These are phyloP conservation scores for Agarophyton chilense DNA, from an alignment of 23 red algal species.

Conservation along the genomic window DNA sequence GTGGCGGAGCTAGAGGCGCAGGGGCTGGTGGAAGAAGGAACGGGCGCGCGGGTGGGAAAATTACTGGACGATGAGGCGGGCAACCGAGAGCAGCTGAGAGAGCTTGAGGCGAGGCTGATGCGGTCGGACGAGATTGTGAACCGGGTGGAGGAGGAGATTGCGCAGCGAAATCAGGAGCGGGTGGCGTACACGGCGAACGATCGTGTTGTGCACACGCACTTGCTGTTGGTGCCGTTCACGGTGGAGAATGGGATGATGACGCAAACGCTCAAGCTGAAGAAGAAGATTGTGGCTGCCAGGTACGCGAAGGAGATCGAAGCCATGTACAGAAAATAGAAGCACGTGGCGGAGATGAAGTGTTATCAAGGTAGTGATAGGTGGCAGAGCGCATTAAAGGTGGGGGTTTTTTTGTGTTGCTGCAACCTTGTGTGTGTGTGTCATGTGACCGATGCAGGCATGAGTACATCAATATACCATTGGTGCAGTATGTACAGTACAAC, in stretches of 20 bases:
- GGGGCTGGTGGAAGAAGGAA: constrained; percentile 27
- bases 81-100: constrained; percentile 24
- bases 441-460: too few species aligned
- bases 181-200: constrained; percentile 58
- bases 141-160: constrained; percentile 62
- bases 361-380: too few species aligned
- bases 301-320: constrained; percentile 71
- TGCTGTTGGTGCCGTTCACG: constrained; percentile 85
- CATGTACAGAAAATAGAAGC: constrained; percentile 39
- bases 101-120: constrained; percentile 35
- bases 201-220: constrained; percentile 53
- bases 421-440: too few species aligned
- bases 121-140: constrained; percentile 16
- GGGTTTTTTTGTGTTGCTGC: too few species aligned
- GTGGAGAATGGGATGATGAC: constrained; percentile 98
- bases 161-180: constrained; percentile 52
- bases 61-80: constrained; percentile 16
- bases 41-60: background rate
- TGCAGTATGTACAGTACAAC: too few species aligned
- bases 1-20: constrained; percentile 59
- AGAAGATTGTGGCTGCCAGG: constrained; percentile 56
- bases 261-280: constrained; percentile 97
- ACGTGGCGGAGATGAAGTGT: too few species aligned
- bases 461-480: too few species aligned
- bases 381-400: too few species aligned